Conservation (phyloP, 352 stramenopile genomes). For the Phytophthora hybrid region DNA sequence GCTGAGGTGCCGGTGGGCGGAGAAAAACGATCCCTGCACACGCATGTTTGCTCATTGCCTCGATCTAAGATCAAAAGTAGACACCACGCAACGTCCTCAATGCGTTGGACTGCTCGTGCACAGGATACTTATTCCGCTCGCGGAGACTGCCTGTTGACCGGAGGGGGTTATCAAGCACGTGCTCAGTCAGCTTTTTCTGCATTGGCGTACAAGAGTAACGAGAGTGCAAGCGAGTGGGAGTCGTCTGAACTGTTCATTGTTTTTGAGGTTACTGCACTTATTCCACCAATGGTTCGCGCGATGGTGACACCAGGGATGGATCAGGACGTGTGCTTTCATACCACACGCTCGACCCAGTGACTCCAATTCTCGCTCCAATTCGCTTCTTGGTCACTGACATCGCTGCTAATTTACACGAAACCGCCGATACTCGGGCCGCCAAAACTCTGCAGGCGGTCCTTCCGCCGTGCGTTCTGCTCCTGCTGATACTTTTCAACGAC, state of each 20-base stretch:
- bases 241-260: constrained; percentile 28
- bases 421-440: constrained; percentile 47
- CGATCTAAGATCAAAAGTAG: background rate
- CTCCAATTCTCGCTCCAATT: constrained; percentile 25
- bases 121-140: constrained; percentile 8
- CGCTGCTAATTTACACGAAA: constrained; percentile 59
- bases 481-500: constrained; percentile 63
- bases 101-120: background rate
- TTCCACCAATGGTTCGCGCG: constrained; percentile 30
- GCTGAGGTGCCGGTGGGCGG: background rate
- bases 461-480: constrained; percentile 59
- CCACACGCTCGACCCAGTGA: constrained; percentile 9
- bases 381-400: constrained; percentile 22
- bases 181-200: constrained; percentile 2
- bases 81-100: background rate
- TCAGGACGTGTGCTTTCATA: constrained; percentile 4
- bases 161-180: background rate
- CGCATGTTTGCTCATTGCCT: background rate
- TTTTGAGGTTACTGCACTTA: constrained; percentile 38
- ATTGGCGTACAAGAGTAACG: background rate
- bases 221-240: constrained; percentile 6
- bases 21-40: background rate
- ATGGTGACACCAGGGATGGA: constrained; percentile 14
- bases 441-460: constrained; percentile 56
- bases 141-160: background rate